Base-by-base conservation (phyloP, 805 yeast genomes). In the Myxozyma melibiosi region DNA sequence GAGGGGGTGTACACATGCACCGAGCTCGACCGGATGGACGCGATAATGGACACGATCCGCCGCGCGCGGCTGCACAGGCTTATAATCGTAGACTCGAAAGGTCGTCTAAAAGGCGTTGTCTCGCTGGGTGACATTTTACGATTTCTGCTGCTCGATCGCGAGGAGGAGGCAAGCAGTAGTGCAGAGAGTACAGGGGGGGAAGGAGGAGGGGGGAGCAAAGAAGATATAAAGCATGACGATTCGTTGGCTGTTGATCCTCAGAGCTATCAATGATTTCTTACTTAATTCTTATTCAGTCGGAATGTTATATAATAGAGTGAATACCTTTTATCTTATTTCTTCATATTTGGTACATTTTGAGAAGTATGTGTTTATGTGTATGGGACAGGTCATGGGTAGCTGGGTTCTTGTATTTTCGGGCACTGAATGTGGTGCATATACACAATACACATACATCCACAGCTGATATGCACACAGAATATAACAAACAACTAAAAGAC, bases 1-100 rank as follows among this genome's bases (percentile, higher is more conserved):
- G 98, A 94, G 73, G 99, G 99, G 57, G 98, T 94, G 13, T 89
- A 90, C 73, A 94, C 98, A 0, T 94, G 99, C 73, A 89, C 97
- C 0, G 78, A 84, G 63, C 80, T 84, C 65, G 99, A 94, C 71
- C 80, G 91, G 62, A 76, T 94, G 56, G 86, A 92, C 60, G 89
- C 96, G 14, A 86, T 94, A 55, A 80, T 94, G 84, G 97, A 91
- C 70, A 91, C 96, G 34, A 90, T 94, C 58, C 82, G 97, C 67
- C 87, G 90, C 66, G 85, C 96, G 33, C 81, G 98, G 65, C 79
- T 94, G 59, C 97, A 94, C 71, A 80, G 99, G 71, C 80, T 94
- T 68, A 89, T 91, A 68, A 90, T 94, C 30, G 96, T 94, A 28
- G 96, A 94, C 71, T 42, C 42, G 24, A 85, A 83, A n/a, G 79